Conservation (phyloP, 148 eudicot genomes). For the Chenopodium berlandieri region DNA sequence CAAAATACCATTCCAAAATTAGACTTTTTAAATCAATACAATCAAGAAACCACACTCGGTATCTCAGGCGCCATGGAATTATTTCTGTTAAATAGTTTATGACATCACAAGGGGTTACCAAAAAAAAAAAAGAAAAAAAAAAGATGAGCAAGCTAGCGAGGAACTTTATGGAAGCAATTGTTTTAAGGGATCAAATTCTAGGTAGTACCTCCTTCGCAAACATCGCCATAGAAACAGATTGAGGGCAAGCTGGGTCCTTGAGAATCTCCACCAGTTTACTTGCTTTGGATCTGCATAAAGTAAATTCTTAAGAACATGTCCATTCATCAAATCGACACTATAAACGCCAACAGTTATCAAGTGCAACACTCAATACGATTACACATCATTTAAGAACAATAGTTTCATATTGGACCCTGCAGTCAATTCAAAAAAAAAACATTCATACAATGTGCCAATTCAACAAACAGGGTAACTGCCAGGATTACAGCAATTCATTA, state of each 20-base stretch:
- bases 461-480: neutral
- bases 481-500: neutral
- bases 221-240: slow-evolving; percentile 51
- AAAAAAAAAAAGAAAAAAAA: too few relatives aligned
- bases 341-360: neutral
- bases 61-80: neutral
- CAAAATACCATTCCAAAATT: neutral
- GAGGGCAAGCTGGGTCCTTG: slow-evolving; percentile 57
- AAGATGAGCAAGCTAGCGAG: neutral
- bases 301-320: slow-evolving; percentile 4
- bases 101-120: neutral
- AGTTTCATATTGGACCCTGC: neutral
- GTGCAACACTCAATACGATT: neutral
- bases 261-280: slow-evolving; percentile 49
- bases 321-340: neutral
- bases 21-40: neutral
- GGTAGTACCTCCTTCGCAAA: slow-evolving; percentile 72
- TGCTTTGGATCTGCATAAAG: slow-evolving; percentile 57
- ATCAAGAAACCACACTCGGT: neutral
- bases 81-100: neutral
- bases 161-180: neutral
- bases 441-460: neutral
- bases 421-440: neutral
- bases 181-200: neutral
- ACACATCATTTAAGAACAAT: neutral